Evolutionary conservation across 441 rosid species (phyloP).

Genomic region (Corymbia calophylla): DNA sequence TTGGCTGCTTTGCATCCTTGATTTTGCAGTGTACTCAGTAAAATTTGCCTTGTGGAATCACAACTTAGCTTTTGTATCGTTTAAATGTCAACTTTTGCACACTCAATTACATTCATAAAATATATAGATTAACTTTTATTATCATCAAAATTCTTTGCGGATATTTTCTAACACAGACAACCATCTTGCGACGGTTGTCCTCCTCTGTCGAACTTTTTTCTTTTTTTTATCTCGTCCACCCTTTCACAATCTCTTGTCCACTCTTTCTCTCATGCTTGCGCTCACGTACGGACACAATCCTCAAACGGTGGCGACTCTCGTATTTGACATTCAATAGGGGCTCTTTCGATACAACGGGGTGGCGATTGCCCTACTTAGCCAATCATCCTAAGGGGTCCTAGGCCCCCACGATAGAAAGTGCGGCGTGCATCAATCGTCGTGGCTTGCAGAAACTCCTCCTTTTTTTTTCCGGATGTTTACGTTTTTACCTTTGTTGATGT

Average conservation of each 20-base stretch:
- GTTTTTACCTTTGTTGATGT: neutral
- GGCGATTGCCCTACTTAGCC: neutral
- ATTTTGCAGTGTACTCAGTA: neutral
- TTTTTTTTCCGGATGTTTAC: neutral
- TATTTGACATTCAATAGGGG: neutral
- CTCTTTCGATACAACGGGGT: neutral
- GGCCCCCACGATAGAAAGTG: neutral
- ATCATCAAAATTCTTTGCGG: no score
- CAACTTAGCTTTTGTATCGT: neutral
- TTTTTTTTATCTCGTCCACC: no score
- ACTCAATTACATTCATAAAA: neutral
- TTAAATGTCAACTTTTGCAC: neutral
- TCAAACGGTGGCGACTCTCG: neutral
- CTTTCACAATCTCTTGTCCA: no score
- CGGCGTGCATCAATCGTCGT: neutral
- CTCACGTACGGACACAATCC: fast-evolving
- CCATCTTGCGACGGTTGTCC: neutral
- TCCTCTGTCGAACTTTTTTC: neutral
- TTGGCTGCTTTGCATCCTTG: neutral
- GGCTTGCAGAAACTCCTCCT: neutral
- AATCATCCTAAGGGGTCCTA: neutral
- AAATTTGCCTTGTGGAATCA: neutral
- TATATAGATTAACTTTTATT: no score
- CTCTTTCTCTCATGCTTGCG: neutral
- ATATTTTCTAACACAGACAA: neutral